phyloP scores from a whole-genome alignment of 2,329 filamentous ascomycete genomes.

The Cercospora zeina region DNA sequence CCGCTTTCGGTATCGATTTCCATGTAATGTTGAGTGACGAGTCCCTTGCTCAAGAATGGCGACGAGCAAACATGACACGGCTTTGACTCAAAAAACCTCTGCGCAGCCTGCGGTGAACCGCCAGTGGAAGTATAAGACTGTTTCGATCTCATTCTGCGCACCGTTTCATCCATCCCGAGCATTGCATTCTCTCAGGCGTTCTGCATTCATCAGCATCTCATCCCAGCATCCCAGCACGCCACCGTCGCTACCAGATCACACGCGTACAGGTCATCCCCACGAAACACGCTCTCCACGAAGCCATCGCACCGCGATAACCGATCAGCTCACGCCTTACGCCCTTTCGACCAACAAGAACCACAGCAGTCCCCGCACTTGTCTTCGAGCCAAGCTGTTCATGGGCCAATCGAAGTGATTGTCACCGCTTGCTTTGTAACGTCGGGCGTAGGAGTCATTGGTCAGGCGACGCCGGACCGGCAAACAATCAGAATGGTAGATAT shows the following conservation, averaged over 20 bases:
- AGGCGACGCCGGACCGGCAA: conserved; percentile 16
- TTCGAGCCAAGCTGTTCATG: conserved; percentile 13
- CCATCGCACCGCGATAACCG: not conserved
- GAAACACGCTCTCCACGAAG: not conserved
- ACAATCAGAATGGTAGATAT: conserved; percentile 17
- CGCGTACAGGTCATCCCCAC: not conserved
- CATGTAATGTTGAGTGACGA: conserved; percentile 9
- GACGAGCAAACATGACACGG: not conserved
- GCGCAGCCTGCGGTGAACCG: not conserved
- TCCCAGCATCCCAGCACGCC: not conserved
- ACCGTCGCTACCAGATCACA: not conserved
- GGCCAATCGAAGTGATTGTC: conserved; percentile 10
- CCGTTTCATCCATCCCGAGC: not conserved
- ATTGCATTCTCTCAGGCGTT: conserved; percentile 11
- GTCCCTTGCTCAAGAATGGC: conserved; percentile 9
- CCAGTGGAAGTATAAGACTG: conserved; percentile 13
- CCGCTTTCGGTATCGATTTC: conserved; percentile 16
- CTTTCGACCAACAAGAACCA: conserved; percentile 3
- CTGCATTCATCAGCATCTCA: conserved; percentile 8
- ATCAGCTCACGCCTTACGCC: conserved; percentile 17
- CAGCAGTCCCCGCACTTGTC: conserved; percentile 9
- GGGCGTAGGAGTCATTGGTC: conserved; percentile 13
- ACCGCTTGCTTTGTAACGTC: conserved; percentile 8
- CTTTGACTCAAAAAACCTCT: conserved; percentile 1
- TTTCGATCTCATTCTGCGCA: not conserved